Evolutionary conservation across 192 early-diverging fungal species (phyloP), one percentile per base, ranked within the genome.

Genomic region (Rhizoclosmatium sp.): DNA sequence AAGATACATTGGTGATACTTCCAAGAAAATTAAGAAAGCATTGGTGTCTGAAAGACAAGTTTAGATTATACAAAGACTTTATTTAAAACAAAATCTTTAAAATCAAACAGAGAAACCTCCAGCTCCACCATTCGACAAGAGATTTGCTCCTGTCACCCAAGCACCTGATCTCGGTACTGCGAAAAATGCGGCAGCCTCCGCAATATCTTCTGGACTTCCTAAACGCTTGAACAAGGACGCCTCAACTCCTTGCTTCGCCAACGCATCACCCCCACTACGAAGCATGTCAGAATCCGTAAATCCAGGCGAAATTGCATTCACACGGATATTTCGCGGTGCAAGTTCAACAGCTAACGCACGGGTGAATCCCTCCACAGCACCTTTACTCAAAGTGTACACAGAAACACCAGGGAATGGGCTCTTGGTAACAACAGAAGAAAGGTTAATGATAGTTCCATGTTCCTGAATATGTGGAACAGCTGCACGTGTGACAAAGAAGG

Each of bases 231-330:
- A 67, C 5, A 76, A 76, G 4, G 71, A 23, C 5, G 7, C 45
- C 10, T 83, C 44, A 2, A 40, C 46, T 23, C 59, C 59, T 59
- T 59, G 3, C 62, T 75, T 73, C 54, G 80, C 3, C 46, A 78
- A 5, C 56, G n/a, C 69, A 47, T 70, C 64, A 1, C 59, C 61
- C 10, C n/a, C 64, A 21, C 16, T 39, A 23, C 16, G 16, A 45
- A 75, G 3, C 65, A 77, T 74, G 3, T 80, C 78, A 14, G 71
- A 72, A 1, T 79, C 78, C 9, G 74, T 80, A 47, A 61, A 61
- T 21, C 78, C 78, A 49, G 83, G 83, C 4, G 83, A 81, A 42
- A 84, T 70, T 2, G 81, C 49, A 56, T 84, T 84, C 21, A 84
- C 83, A 16, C 83, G 69, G n/a, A 84, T 84, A 0, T 78, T 78